A percentile compares a stretch with the other conserved stretches of the same genome.
Conservation (phyloP, 352 stramenopile species). For the Globisporangium yorkense region DNA sequence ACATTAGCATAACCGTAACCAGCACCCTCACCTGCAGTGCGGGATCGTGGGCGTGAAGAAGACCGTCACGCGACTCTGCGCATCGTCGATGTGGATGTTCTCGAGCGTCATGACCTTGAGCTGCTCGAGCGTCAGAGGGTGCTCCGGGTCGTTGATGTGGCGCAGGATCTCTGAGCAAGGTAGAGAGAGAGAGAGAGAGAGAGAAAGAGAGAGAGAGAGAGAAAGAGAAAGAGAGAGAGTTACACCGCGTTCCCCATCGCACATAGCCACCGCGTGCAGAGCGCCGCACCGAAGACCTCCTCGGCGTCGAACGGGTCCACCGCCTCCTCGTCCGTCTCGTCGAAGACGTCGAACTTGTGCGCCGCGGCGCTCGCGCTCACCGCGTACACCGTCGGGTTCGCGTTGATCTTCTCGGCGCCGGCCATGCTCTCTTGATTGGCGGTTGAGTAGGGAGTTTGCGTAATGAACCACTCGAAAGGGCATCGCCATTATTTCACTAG, state of each 20-base stretch:
- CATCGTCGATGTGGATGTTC: slow-evolving; percentile 87
- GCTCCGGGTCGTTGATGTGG: slow-evolving; percentile 92
- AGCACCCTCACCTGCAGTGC: slow-evolving; percentile 80
- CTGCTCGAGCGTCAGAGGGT: slow-evolving; percentile 91
- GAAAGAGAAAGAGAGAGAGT: background rate
- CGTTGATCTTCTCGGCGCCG: slow-evolving; percentile 83
- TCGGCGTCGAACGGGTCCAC: slow-evolving; percentile 76
- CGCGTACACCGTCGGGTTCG: slow-evolving; percentile 85
- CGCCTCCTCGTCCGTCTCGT: slow-evolving; percentile 53
- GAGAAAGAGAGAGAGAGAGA: background rate
- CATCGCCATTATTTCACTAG: no score
- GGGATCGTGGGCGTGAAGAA: slow-evolving; percentile 95
- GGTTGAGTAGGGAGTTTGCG: no score
- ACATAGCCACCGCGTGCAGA: background rate
- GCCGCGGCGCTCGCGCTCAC: slow-evolving; percentile 38
- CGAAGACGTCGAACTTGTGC: slow-evolving; percentile 63
- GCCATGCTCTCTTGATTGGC: slow-evolving; percentile 25
- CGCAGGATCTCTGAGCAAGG: slow-evolving; percentile 59
- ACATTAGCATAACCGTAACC: no score
- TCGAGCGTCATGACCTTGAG: slow-evolving; percentile 91
- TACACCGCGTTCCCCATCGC: no score
- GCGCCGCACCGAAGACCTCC: slow-evolving; percentile 75
- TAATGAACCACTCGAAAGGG: no score
- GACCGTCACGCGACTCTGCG: slow-evolving; percentile 67
- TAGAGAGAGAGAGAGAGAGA: background rate